Evolutionary conservation across 1,139 yeast genomes (phyloP).

Genomic region (Debaryomyces sp.): DNA sequence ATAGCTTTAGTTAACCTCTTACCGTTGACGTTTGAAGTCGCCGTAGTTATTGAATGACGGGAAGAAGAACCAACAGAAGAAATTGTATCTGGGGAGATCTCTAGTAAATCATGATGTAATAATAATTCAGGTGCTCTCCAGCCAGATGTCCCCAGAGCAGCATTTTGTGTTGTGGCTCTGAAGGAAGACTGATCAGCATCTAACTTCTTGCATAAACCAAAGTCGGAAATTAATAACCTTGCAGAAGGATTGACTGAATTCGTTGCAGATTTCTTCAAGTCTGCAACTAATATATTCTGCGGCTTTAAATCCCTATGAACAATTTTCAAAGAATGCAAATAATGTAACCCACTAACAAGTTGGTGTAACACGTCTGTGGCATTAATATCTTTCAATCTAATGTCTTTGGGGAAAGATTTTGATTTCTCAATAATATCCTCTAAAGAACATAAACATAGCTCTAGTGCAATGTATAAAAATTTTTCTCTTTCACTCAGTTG

Average conservation of each 20-base stretch:
- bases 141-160: conserved; percentile 92
- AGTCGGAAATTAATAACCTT: conserved; percentile 86
- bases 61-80: conserved; percentile 32
- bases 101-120: conserved; percentile 44
- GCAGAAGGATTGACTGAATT: conserved; percentile 23
- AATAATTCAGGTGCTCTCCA: conserved; percentile 97
- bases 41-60: conserved; percentile 9
- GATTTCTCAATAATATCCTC: conserved; percentile 78
- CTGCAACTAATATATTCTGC: conserved; percentile 88
- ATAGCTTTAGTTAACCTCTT: conserved; percentile 85
- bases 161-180: conserved; percentile 87
- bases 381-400: conserved; percentile 19
- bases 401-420: conserved; percentile 34
- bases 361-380: conserved; percentile 65
- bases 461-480: conserved; percentile 90
- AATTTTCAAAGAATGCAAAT: conserved; percentile 85
- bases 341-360: conserved; percentile 82
- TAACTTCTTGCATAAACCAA: conserved; percentile 89
- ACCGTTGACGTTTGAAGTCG: conserved; percentile 21
- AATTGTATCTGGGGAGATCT: conserved; percentile 45
- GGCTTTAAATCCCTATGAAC: conserved; percentile 97
- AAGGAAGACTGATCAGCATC: conserved; percentile 94
- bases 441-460: conserved; percentile 83
- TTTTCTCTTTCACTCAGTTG: conserved; percentile 73
- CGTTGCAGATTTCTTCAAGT: conserved; percentile 36